Conservation (phyloP, 306 rosid genomes). For the Castanea sativa region DNA sequence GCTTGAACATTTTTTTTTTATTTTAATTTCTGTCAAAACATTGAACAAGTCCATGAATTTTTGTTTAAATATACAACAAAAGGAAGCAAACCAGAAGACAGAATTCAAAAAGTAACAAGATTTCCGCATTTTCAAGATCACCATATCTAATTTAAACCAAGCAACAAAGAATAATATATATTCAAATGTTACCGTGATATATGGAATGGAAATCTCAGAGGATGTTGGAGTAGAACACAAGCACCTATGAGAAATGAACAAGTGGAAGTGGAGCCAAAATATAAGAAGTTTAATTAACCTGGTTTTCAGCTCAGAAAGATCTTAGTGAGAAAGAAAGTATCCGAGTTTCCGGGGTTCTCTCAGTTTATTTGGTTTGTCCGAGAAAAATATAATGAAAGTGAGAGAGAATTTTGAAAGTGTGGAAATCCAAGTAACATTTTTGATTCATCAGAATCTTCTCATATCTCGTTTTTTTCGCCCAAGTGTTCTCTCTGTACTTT, state of each 20-base stretch:
- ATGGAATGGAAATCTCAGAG: constrained; percentile 38
- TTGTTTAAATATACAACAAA: background rate
- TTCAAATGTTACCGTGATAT: constrained; percentile 21
- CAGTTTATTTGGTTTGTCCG: constrained; percentile 30
- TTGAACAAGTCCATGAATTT: background rate
- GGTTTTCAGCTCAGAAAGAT: constrained; percentile 18
- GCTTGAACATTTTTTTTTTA: constrained; percentile 11
- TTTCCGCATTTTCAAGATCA: constrained; percentile 29
- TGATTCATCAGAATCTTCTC: constrained; percentile 43
- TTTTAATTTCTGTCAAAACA: background rate
- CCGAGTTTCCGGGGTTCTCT: constrained; percentile 45
- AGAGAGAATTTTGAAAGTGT: constrained; percentile 20
- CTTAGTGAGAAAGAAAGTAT: constrained; percentile 8
- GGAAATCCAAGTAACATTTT: constrained; percentile 44
- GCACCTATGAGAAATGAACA: constrained; percentile 19
- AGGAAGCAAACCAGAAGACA: constrained; percentile 8
- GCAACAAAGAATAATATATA: constrained; percentile 26
- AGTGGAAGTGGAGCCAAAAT: background rate
- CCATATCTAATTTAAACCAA: constrained; percentile 33
- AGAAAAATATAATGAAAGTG: constrained; percentile 11
- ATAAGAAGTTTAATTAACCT: constrained; percentile 1
- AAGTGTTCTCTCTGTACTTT: constrained; percentile 25
- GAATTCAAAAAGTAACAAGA: constrained; percentile 20
- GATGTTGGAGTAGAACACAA: constrained; percentile 6
- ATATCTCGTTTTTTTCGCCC: constrained; percentile 29